A percentile compares a stretch with the other conserved stretches of the same genome.
These are phyloP conservation scores for Erucastrum elatum DNA, from an alignment of 345 rosid species.

Conservation along the genomic window DNA sequence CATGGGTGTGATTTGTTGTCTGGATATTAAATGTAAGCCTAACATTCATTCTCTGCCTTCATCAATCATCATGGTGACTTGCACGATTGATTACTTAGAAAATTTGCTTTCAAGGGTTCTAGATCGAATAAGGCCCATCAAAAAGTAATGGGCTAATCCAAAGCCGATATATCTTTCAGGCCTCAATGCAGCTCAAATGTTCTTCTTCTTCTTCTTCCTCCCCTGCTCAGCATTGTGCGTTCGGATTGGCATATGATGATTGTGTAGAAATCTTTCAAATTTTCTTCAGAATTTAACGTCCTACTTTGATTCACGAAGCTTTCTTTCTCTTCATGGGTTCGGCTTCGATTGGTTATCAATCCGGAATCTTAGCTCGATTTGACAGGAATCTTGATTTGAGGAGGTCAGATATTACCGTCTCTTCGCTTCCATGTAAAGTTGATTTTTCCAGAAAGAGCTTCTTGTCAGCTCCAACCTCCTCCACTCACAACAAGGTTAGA, in stretches of 20 bases:
- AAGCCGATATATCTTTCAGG: constrained; percentile 6
- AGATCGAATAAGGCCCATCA: constrained; percentile 8
- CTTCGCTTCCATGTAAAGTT: constrained; percentile 36
- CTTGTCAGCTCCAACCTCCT: constrained; percentile 35
- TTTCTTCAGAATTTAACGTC: not conserved
- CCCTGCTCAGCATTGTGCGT: constrained; percentile 12
- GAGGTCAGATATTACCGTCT: constrained; percentile 40
- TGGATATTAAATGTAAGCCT: not conserved
- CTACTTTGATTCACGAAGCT: constrained; percentile 12
- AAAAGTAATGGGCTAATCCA: not conserved
- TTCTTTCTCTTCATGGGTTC: constrained; percentile 51
- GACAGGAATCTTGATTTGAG: constrained; percentile 37
- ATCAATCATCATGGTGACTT: not conserved
- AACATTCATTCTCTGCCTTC: not conserved
- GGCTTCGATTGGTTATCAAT: constrained; percentile 47
- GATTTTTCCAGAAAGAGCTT: constrained; percentile 41
- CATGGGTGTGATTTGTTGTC: not conserved
- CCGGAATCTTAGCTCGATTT: constrained; percentile 46
- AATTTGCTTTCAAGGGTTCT: not conserved
- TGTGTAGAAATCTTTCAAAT: not conserved
- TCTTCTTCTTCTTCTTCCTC: not conserved
- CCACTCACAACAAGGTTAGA: constrained; percentile 49
- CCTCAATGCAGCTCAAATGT: not conserved
- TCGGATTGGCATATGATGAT: not conserved
- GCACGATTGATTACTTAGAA: not conserved